Conservation (phyloP, 1,139 yeast genomes). For the Yamadazyma friedrichii region DNA sequence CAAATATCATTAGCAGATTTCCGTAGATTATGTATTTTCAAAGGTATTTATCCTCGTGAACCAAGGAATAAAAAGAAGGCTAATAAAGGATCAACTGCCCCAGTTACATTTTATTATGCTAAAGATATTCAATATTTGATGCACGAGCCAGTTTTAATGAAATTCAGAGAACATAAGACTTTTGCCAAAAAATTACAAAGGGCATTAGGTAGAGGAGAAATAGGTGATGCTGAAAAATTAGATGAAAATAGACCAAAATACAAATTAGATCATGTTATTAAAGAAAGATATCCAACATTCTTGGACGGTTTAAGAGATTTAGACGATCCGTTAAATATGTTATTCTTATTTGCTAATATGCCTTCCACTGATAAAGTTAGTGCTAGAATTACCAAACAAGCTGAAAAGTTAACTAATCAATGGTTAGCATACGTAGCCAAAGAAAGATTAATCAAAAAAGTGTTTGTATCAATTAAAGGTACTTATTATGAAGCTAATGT, state of each 20-base stretch:
- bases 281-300: slow-evolving; percentile 94
- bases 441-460: slow-evolving; percentile 79
- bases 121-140: slow-evolving; percentile 92
- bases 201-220: slow-evolving; percentile 91
- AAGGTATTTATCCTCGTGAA: slow-evolving; percentile 95
- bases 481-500: slow-evolving; percentile 90
- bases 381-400: slow-evolving; percentile 78
- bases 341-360: slow-evolving; percentile 88
- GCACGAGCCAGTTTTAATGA: slow-evolving; percentile 92
- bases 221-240: slow-evolving; percentile 80
- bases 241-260: slow-evolving; percentile 82
- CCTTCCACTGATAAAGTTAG: slow-evolving; percentile 89
- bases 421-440: slow-evolving; percentile 94
- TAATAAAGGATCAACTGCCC: slow-evolving; percentile 94
- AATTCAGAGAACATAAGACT: slow-evolving; percentile 93
- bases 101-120: slow-evolving; percentile 88
- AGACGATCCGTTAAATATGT: slow-evolving; percentile 94
- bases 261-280: slow-evolving; percentile 84
- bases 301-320: slow-evolving; percentile 88
- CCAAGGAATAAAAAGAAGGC: slow-evolving; percentile 96
- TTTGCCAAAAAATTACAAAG: slow-evolving; percentile 87
- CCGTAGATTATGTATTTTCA: slow-evolving; percentile 95
- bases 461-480: slow-evolving; percentile 95
- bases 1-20: slow-evolving; percentile 97
- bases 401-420: slow-evolving; percentile 83